Evolutionary conservation across 2,329 filamentous ascomycete species (phyloP).

Genomic region (Exophiala sp.): DNA sequence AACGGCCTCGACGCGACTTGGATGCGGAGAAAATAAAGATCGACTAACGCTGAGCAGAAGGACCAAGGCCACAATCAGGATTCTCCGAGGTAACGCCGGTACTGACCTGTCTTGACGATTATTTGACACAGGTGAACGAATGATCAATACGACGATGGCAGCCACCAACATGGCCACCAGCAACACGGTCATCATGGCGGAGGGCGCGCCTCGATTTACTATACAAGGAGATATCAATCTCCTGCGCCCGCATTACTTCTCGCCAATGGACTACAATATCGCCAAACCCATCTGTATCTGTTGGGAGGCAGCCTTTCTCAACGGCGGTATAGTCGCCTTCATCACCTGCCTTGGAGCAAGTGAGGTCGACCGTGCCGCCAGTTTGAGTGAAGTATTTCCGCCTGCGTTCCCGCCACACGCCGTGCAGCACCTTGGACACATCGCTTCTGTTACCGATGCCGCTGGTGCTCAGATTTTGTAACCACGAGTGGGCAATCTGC

Average conservation of each 20-base stretch:
- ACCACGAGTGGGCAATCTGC: background rate
- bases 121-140: too few relatives aligned
- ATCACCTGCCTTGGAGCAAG: background rate
- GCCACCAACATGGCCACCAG: too few relatives aligned
- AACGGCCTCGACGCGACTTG: slow-evolving; percentile 2
- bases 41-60: background rate
- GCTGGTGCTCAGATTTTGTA: background rate
- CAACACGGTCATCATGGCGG: too few relatives aligned
- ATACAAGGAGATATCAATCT: background rate
- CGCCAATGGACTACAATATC: background rate
- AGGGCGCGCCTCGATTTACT: background rate
- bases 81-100: too few relatives aligned
- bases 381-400: background rate
- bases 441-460: background rate
- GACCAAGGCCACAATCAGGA: background rate
- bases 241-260: background rate
- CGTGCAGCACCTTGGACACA: background rate
- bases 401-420: background rate
- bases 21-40: background rate
- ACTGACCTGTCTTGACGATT: too few relatives aligned
- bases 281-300: background rate
- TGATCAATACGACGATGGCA: too few relatives aligned
- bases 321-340: background rate
- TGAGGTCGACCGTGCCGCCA: background rate
- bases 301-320: background rate